Evolutionary conservation across 371 early-diverging fungal species (phyloP), one percentile per base, ranked within the genome.

Genomic region (Apophysomyces elegans): DNA sequence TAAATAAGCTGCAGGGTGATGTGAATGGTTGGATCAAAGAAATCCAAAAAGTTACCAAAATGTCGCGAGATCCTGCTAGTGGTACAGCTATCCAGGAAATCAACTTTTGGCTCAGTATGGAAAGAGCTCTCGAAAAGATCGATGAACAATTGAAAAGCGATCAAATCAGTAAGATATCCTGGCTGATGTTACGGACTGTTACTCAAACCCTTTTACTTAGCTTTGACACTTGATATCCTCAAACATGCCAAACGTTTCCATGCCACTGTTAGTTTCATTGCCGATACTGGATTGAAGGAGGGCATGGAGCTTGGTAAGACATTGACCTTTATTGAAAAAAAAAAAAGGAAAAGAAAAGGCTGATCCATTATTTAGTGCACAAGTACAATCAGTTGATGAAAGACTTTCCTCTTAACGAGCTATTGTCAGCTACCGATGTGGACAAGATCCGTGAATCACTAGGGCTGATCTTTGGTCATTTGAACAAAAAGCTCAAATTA

Each of bases 21-120:
- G 99, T 99, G 50, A 98, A 98, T 70, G 91, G 91, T 7, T 99
- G 99, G 99, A 95, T 98, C 77, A 96, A 96, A 72, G 99, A 99
- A 72, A 98, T 99, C 69, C 97, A 99, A 74, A 97, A 96, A 73
- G 97, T 99, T 12, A 98, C 98, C 39, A 93, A 93, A 67, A 90
- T 99, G 67, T 86, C 90, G 36, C 88, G 98, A 61, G 99, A 99
- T 72, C 96, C 97, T 37, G 77, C 92, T 0, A 90, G 92, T 41
- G 98, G 96, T 14, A 91, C 95, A 4, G 97, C 98, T 14, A 90
- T 92, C 60, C 98, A 98, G 78, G 99, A 99, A 81, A 96, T 99
- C 78, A 96, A 96, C 79, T 99, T 98, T 75, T 99, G 99, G 99
- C 77, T 96, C 41, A 91, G 91, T 68, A 95, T 99, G 95, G 99